Percentiles rank a stretch among this genome's conserved stretches.
Evolutionary conservation across 2,329 filamentous ascomycete genomes (phyloP).

Genomic region (Coniochaeta sp.): DNA sequence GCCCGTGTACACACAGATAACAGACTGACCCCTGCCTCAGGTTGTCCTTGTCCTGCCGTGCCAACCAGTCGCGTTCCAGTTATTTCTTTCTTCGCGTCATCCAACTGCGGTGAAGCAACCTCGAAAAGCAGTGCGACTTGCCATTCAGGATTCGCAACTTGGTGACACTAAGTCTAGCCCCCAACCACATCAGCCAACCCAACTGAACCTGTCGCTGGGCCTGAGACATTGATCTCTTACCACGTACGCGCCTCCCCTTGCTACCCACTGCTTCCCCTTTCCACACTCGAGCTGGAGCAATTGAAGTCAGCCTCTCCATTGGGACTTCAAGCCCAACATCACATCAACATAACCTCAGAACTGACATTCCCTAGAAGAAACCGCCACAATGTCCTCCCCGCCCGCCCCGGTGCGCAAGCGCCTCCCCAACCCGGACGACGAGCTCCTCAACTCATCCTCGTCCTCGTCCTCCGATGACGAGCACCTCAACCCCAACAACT

Average conservation of each 20-base stretch:
- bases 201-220: not conserved
- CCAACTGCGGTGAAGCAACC: not conserved
- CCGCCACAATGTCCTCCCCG: no score
- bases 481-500: conserved; percentile 30
- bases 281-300: no score
- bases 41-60: not conserved
- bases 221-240: not conserved
- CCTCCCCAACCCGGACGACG: no score
- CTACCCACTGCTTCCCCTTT: not conserved
- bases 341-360: no score
- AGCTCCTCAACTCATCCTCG: conserved; percentile 6
- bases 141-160: not conserved
- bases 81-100: not conserved
- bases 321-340: no score
- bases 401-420: no score
- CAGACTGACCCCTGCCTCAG: not conserved
- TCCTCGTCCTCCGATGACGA: conserved; percentile 11
- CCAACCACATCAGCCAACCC: no score
- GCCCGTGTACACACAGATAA: not conserved
- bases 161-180: not conserved
- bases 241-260: not conserved
- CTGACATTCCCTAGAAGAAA: no score
- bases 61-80: not conserved
- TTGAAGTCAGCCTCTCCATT: no score
- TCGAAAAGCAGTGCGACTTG: conserved; percentile 1